Percentiles rank a stretch among this genome's conserved stretches.
Conservation (phyloP, 768 basidiomycete species). For the Hericium coralloides region DNA sequence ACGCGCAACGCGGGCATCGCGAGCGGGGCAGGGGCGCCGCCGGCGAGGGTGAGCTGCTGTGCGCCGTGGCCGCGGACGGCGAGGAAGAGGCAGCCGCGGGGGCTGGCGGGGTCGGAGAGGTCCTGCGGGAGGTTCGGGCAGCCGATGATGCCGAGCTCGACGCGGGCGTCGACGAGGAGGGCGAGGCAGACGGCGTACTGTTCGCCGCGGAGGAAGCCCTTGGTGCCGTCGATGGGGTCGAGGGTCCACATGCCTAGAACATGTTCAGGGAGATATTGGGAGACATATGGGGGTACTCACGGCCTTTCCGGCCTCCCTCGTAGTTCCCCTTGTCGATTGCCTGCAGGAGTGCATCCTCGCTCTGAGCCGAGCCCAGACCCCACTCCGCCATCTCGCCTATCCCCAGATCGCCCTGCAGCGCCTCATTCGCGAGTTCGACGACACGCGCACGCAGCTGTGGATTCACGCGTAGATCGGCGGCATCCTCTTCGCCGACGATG, state of each 20-base stretch:
- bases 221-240: constrained; percentile 51
- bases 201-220: constrained; percentile 51
- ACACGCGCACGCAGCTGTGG: constrained; percentile 52
- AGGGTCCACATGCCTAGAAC: constrained; percentile 32
- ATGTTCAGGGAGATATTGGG: neutral
- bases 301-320: constrained; percentile 61
- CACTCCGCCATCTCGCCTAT: constrained; percentile 55
- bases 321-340: constrained; percentile 82
- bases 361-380: constrained; percentile 61
- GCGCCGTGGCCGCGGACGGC: constrained; percentile 85
- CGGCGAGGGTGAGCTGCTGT: constrained; percentile 55
- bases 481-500: constrained; percentile 94
- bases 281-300: constrained; percentile 35
- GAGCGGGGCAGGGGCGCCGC: constrained; percentile 37
- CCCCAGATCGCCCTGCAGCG: constrained; percentile 44
- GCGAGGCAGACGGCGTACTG: constrained; percentile 58
- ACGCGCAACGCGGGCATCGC: constrained; percentile 42
- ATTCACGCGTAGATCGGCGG: constrained; percentile 58
- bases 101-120: constrained; percentile 40
- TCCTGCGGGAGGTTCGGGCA: constrained; percentile 84
- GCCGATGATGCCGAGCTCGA: constrained; percentile 49
- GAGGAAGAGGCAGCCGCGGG: constrained; percentile 75
- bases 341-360: constrained; percentile 55
- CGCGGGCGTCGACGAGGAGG: constrained; percentile 39
- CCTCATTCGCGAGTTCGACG: constrained; percentile 74